Conservation (phyloP, 176 grass and related monocot genomes). For the Triticum dicoccoides region DNA sequence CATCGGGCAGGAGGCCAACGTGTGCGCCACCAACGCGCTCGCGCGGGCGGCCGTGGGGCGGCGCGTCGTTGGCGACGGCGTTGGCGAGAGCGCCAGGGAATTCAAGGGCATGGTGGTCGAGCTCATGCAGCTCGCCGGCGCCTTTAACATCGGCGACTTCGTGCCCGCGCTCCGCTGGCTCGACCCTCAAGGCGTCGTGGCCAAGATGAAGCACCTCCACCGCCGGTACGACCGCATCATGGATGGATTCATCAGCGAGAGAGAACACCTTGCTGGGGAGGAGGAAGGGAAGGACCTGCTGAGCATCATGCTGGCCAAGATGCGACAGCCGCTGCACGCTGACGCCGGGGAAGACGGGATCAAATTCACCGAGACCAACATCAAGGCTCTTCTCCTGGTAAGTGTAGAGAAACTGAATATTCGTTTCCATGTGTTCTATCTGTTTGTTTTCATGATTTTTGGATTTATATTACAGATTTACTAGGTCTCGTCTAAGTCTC, state of each 20-base stretch:
- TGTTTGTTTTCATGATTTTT: no score
- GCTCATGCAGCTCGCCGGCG: constrained; percentile 55
- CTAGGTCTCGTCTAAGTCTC: no score
- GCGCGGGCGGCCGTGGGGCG: constrained; percentile 45
- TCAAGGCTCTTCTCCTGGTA: constrained; percentile 68
- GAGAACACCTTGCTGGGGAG: not conserved
- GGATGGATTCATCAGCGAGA: constrained; percentile 46
- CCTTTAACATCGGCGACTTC: constrained; percentile 63
- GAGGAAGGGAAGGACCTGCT: constrained; percentile 31
- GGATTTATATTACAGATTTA: no score
- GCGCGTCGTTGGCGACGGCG: constrained; percentile 44
- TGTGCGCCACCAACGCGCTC: constrained; percentile 62
- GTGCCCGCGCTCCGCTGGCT: constrained; percentile 49
- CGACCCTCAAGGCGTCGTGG: constrained; percentile 53
- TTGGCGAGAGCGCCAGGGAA: constrained; percentile 22
- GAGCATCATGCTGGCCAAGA: constrained; percentile 29
- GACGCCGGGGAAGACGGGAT: not conserved
- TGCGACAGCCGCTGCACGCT: not conserved
- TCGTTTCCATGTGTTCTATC: no score
- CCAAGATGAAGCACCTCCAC: constrained; percentile 60
- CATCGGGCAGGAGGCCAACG: constrained; percentile 22
- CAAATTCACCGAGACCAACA: constrained; percentile 41
- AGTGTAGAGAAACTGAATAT: no score
- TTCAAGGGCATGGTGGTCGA: constrained; percentile 70
- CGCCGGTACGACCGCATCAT: constrained; percentile 60